phyloP scores from a whole-genome alignment of 2,329 filamentous ascomycete genomes.

The Cordyceps javanica region DNA sequence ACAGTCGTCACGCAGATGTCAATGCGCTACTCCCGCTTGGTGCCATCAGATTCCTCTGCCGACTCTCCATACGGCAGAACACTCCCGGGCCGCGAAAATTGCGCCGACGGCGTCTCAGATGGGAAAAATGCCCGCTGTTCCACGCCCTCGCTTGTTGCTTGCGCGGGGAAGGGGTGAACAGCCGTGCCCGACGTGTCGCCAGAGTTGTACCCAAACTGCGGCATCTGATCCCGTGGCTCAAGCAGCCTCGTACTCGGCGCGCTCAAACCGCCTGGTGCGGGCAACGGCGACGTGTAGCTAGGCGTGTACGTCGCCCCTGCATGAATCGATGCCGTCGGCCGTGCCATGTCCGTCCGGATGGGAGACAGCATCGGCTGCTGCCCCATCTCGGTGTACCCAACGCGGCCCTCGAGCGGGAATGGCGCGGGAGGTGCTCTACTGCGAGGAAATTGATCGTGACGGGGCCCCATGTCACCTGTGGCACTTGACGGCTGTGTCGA shows the following conservation, averaged over 20 bases:
- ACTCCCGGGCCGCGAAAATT: background rate
- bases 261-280: background rate
- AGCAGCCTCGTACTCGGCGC: background rate
- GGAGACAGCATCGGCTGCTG: slow-evolving; percentile 3
- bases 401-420: slow-evolving; percentile 3
- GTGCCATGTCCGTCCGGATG: background rate
- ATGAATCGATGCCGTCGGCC: background rate
- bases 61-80: background rate
- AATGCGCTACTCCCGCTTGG: background rate
- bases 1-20: background rate
- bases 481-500: slow-evolving; percentile 1
- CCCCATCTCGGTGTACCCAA: background rate
- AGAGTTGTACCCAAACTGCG: background rate
- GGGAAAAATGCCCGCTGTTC: background rate
- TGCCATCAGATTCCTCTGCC: background rate
- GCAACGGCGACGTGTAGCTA: background rate
- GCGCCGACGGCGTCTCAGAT: background rate
- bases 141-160: background rate
- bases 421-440: slow-evolving; percentile 1
- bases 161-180: background rate
- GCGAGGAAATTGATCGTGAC: slow-evolving; percentile 4
- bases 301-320: too few species aligned
- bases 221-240: background rate
- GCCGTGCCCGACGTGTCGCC: background rate
- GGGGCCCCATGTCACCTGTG: slow-evolving; percentile 1